Evolutionary conservation across 2,329 filamentous ascomycete species (phyloP).

Genomic region (Pseudocercospora musae): DNA sequence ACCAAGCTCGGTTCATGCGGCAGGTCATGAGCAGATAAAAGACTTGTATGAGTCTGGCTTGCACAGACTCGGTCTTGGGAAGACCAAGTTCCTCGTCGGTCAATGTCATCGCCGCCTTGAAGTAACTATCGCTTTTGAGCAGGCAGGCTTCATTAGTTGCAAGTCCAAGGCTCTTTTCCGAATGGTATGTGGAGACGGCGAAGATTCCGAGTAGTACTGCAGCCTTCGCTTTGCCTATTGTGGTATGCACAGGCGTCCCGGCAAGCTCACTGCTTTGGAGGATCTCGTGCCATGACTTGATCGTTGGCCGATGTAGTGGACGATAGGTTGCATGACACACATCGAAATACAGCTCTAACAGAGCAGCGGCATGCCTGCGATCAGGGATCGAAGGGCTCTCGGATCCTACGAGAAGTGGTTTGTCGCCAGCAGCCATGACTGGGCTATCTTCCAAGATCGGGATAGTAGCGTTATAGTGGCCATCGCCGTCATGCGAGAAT

Average conservation of each 20-base stretch:
- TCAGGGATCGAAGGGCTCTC: slow-evolving; percentile 41
- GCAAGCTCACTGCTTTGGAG: neutral
- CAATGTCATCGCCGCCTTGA: slow-evolving; percentile 1
- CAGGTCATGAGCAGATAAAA: slow-evolving; percentile 20
- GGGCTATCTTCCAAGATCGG: slow-evolving; percentile 34
- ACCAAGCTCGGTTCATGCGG: slow-evolving; percentile 35
- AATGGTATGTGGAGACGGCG: slow-evolving; percentile 11
- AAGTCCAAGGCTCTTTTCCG: slow-evolving; percentile 42
- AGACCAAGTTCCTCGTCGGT: slow-evolving; percentile 14
- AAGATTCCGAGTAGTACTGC: slow-evolving; percentile 11
- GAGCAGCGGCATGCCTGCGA: slow-evolving; percentile 36
- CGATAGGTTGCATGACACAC: slow-evolving; percentile 60
- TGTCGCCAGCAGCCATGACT: slow-evolving; percentile 51
- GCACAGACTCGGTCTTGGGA: slow-evolving; percentile 14
- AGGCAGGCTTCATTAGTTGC: slow-evolving; percentile 23
- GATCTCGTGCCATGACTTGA: slow-evolving; percentile 36
- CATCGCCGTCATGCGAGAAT: slow-evolving; percentile 53
- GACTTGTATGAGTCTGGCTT: slow-evolving; percentile 19
- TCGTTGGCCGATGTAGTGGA: slow-evolving; percentile 54
- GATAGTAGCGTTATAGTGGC: slow-evolving; percentile 19
- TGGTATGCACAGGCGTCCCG: slow-evolving; percentile 39
- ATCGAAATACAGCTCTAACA: slow-evolving; percentile 57
- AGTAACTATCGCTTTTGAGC: neutral
- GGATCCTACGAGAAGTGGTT: slow-evolving; percentile 43
- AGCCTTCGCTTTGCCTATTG: slow-evolving; percentile 41